These are phyloP conservation scores for Ceratocystis diversiconidia DNA, from an alignment of 2,329 filamentous ascomycete species.

Conservation along the genomic window DNA sequence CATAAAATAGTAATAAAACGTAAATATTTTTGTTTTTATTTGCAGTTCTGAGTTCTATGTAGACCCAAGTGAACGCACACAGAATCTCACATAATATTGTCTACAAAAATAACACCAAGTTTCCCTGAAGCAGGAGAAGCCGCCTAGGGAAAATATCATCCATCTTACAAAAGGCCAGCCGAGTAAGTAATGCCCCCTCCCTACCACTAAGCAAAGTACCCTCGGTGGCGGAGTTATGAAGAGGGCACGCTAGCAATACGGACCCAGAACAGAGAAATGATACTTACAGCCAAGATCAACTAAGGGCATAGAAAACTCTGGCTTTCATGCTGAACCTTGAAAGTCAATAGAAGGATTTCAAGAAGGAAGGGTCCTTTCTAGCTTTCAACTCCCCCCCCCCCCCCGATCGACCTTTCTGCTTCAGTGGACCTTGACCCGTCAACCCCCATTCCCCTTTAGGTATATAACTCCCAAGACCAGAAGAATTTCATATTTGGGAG, in stretches of 20 bases:
- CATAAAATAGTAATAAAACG: neutral
- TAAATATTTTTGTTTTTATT: too few species aligned
- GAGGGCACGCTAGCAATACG: constrained; percentile 1
- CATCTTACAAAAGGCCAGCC: too few species aligned
- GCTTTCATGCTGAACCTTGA: neutral
- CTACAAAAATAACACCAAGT: too few species aligned
- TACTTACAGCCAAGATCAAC: neutral
- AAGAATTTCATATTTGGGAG: neutral
- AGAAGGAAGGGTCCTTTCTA: neutral
- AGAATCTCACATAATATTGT: too few species aligned
- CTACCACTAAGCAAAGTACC: neutral
- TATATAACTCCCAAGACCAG: neutral
- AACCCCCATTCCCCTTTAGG: neutral
- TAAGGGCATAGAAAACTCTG: neutral
- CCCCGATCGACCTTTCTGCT: neutral
- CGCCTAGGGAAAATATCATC: too few species aligned
- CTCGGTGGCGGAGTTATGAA: constrained; percentile 2
- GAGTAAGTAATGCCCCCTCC: neutral
- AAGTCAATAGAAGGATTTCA: neutral
- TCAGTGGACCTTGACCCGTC: neutral
- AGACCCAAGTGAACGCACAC: too few species aligned
- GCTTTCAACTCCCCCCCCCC: neutral
- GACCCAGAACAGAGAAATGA: neutral
- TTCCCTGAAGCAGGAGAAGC: too few species aligned
- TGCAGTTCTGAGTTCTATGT: too few species aligned